Base-by-base conservation (phyloP, 2,329 filamentous ascomycete genomes). In the Westerdykella aurantiaca region DNA sequence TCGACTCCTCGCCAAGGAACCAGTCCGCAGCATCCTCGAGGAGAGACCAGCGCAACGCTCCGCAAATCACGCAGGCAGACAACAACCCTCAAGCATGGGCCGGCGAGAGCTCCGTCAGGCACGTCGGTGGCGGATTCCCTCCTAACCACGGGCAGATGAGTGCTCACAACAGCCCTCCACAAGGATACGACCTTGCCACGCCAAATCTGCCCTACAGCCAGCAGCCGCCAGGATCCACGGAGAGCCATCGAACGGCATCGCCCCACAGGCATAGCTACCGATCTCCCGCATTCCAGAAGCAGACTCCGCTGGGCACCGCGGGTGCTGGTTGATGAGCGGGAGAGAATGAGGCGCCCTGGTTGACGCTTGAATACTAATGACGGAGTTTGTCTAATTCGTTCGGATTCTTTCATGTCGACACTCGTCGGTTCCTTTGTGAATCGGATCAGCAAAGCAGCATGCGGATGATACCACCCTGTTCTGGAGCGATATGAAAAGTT, bases 31-130 rank as follows among this genome's bases (percentile, higher is more conserved):
- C 72, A 76, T 67, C 74, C 74, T 64, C 78, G 80, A 66, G 74
- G 70, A 64, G 64, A 43, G 65, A 72, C 48, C 63, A 72, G 48
- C 65, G 71, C 35, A 67, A 74, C 41, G 72, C 76, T 43, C 71
- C 75, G 31, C 72, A 81, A 34, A 78, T 82, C 31, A 85, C 81
- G 72, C 60, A 85, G 45, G 88, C 95, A 41, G 90, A 96, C 62
- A 88, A 85, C n/a, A 91, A 97, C 61, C 87, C 86, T 5, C 79
- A 86, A 17, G 78, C 86, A 5, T 88, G 85, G 82, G 84, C 88
- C 57, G 85, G 88, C 61, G 89, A 95, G 67, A 84, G 81, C 52
- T 89, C 86, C 39, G 88, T 91, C 34, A 81, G 89, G 39, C 86
- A 90, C 45, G 81, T 95, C 6, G 63, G 58, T 21, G 69, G 67